Evolutionary conservation across 164 flowering plant species (phyloP), one percentile per base, ranked within the genome.

Genomic region (grape (Vitis vinifera)): DNA sequence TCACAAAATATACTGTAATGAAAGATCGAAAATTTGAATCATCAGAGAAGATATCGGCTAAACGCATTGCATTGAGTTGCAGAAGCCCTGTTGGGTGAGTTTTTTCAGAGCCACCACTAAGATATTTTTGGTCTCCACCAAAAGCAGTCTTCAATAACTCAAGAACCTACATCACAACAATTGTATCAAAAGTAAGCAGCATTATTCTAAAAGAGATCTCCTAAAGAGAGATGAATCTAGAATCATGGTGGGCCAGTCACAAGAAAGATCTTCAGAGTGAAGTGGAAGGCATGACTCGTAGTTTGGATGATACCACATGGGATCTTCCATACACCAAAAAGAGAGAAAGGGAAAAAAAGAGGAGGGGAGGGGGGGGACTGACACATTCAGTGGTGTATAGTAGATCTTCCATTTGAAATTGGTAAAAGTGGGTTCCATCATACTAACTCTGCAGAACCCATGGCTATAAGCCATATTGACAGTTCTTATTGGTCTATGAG

Each of bases 1-100:
- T 87, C 86, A 93, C 99, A 80, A 89, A 88, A 73, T 86, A 71
- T n/a, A 76, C 23, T 31, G 91, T 92, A 56, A 96, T 81, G 68
- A 80, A 88, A 23, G 93, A 81, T 69, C 96, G 82, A 71, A 93
- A 93, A 78, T 93, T 96, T 68, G 99, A 93, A 86, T 96, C 99
- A 84, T 96, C 99, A 15, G 99, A 92, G 73, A 96, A 86, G 69
- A 92, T 81, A 80, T 96, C 99, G 69, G 89, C 86, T 47, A 96
- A 82, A 30, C 98, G 99, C 93, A 96, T 76, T 56, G 97, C 93
- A 82, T 88, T 92, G 67, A 92, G 96, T 78, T 88, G 91, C 78
- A 91, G 77, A 57, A 86, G 80, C 68, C 98, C 99, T 80, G 62
- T 88, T 68, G 94, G 93, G 37, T 78, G 77, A 49, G 71, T 76